These are phyloP conservation scores for Aspergillus niger DNA, from an alignment of 2,329 filamentous ascomycete species.

Conservation along the genomic window DNA sequence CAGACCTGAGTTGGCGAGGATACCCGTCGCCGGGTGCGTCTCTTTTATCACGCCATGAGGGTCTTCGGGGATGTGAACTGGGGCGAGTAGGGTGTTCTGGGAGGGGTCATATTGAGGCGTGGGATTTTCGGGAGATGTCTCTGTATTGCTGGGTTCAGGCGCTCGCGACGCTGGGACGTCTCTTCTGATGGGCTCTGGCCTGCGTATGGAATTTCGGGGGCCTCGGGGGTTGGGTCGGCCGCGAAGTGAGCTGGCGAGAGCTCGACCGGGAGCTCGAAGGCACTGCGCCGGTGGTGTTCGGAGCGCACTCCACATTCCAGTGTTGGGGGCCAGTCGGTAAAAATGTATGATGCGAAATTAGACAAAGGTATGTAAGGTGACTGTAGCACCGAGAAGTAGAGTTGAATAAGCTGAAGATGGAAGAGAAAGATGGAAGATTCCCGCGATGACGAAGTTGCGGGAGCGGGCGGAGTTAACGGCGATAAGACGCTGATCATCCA, in stretches of 20 bases:
- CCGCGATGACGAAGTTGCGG: background rate
- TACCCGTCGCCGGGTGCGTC: slow-evolving; percentile 58
- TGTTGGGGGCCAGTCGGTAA: background rate
- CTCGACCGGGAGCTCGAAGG: slow-evolving; percentile 24
- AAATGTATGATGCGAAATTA: no score
- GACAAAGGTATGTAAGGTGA: background rate
- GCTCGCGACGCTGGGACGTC: slow-evolving; percentile 7
- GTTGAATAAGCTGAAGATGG: background rate
- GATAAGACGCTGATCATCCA: background rate
- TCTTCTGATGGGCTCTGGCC: slow-evolving; percentile 26
- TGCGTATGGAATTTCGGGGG: slow-evolving; percentile 33
- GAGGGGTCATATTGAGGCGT: slow-evolving; percentile 44
- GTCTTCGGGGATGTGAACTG: slow-evolving; percentile 64
- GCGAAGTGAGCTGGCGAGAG: slow-evolving; percentile 31
- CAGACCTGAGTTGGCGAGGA: slow-evolving; percentile 63
- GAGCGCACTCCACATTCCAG: slow-evolving; percentile 35
- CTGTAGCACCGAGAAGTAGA: background rate
- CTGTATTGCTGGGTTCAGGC: slow-evolving; percentile 13
- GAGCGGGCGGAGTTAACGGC: background rate
- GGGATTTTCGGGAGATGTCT: slow-evolving; percentile 37
- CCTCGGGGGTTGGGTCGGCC: slow-evolving; percentile 29
- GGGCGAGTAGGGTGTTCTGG: slow-evolving; percentile 57
- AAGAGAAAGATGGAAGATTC: background rate
- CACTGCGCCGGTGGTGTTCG: slow-evolving; percentile 24
- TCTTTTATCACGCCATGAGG: slow-evolving; percentile 60